Evolutionary conservation across 345 rosid genomes (phyloP), one percentile per base, ranked within the genome.

Genomic region (Gossypioides kirkii): DNA sequence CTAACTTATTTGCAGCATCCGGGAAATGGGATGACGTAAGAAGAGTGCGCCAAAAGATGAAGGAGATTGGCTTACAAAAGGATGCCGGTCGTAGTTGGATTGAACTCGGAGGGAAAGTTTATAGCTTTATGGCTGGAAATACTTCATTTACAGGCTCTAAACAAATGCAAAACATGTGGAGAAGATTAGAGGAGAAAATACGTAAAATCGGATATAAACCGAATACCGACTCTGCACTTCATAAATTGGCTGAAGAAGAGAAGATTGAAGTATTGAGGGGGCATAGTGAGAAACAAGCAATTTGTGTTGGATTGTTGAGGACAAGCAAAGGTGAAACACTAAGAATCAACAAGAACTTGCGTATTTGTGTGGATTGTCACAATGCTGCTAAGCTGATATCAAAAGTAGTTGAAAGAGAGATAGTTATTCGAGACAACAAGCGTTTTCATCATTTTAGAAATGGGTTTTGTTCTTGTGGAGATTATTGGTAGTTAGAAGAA

Each of bases 61-160:
- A 80, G 73, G 83, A 84, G 73, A 78, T 54, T 70, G 84, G 89
- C 70, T 76, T 89, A 59, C 76, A 70, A 38, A 92, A 90, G 73
- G 91, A 86, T 60, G 84, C 80, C 10, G 98, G 92, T 50, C 76
- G 91, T 70, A 90, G 92, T 66, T 90, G 92, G 94, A 85, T 87
- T 46, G 93, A 92, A 80, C 74, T 90, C 23, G 77, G 80, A 32
- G 88, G 88, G 23, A 85, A 78, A 73, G 82, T 90, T 66, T 71
- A 78, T 65, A 85, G 81, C 78, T 90, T 88, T 71, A 54, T 79
- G 70, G 89, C 50, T 49, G 80, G 84, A 61, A 88, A 88, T 47
- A 61, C 65, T 74, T 77, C 52, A 26, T 70, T 59, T 13, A 82
- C 73, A 1, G 73, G 78, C 73, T 80, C 53, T 5, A 50, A 72